Conservation (phyloP, 2,329 filamentous ascomycete species). For the Penicillium rolfsii region DNA sequence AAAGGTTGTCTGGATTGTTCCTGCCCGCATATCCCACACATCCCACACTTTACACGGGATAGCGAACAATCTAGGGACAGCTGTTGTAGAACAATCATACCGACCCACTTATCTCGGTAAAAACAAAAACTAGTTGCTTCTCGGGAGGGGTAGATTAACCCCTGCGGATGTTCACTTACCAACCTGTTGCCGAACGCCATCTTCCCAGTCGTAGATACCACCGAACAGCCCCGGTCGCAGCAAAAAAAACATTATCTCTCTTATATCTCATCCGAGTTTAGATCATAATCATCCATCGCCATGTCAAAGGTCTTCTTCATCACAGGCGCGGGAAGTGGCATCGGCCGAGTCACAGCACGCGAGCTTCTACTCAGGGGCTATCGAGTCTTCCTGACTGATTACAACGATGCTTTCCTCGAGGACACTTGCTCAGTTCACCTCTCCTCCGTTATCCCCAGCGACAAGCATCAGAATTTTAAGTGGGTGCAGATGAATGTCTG, state of each 20-base stretch:
- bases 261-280: no score
- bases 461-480: neutral
- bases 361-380: conserved; percentile 7
- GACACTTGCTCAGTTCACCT: conserved; percentile 3
- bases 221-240: neutral
- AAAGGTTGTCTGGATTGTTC: neutral
- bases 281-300: neutral
- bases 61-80: neutral
- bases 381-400: conserved; percentile 11
- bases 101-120: neutral
- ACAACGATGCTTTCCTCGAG: conserved; percentile 8
- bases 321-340: conserved; percentile 12
- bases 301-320: conserved; percentile 12
- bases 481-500: conserved; percentile 1
- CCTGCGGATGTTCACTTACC: neutral
- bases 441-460: neutral
- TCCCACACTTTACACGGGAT: neutral
- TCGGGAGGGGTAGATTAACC: neutral
- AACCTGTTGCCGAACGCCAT: neutral
- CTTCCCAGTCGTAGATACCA: neutral
- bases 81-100: neutral
- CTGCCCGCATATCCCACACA: neutral
- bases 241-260: neutral
- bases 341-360: conserved; percentile 12
- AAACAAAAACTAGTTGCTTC: neutral